Conservation (phyloP, 2,329 filamentous ascomycete species). For the Penicillium fuscoglaucum region DNA sequence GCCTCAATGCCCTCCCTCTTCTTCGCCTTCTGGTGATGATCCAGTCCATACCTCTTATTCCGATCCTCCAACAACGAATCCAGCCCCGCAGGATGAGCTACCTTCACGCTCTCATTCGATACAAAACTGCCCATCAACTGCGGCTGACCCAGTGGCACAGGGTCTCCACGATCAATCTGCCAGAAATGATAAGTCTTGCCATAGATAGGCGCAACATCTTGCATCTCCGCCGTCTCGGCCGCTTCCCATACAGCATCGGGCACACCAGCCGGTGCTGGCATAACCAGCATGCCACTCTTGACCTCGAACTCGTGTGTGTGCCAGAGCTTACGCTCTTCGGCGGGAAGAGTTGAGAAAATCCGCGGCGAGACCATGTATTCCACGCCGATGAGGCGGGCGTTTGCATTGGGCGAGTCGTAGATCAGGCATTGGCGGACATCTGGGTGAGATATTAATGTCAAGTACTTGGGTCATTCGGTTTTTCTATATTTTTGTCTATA, state of each 20-base stretch:
- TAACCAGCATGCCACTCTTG: constrained; percentile 46
- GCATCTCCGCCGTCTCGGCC: constrained; percentile 79
- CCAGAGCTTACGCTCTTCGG: constrained; percentile 73
- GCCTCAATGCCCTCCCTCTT: constrained; percentile 52
- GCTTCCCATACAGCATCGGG: constrained; percentile 68
- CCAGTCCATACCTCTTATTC: constrained; percentile 56
- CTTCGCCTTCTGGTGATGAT: constrained; percentile 54
- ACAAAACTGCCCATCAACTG: constrained; percentile 64
- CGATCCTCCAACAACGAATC: constrained; percentile 49
- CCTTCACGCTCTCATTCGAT: constrained; percentile 28
- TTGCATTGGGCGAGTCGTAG: constrained; percentile 68
- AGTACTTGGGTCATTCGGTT: neutral
- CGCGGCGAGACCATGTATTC: constrained; percentile 81
- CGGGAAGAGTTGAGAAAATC: constrained; percentile 65
- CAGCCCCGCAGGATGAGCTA: constrained; percentile 29
- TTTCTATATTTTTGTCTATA: neutral
- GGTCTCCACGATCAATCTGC: constrained; percentile 76
- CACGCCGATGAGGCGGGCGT: constrained; percentile 75
- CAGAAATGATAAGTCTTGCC: constrained; percentile 85
- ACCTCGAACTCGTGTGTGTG: constrained; percentile 64
- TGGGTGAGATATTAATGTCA: constrained; percentile 19
- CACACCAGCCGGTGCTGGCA: constrained; percentile 37
- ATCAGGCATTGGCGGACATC: constrained; percentile 83
- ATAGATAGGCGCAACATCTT: constrained; percentile 70
- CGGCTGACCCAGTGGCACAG: constrained; percentile 60